Conservation (phyloP, 805 yeast species). For the Candida ficus region DNA sequence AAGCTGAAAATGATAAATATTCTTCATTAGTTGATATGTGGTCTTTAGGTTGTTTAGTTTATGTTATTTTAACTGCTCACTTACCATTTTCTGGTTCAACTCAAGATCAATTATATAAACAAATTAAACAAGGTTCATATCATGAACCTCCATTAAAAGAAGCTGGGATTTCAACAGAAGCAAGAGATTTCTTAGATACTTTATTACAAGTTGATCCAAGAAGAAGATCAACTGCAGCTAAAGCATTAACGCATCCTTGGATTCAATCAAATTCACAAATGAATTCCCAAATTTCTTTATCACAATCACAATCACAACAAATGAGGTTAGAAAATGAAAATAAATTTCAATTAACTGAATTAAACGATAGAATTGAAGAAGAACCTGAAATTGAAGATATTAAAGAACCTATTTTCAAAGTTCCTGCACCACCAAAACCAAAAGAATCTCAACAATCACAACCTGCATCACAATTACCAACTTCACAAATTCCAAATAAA, state of each 20-base stretch:
- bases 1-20: constrained; percentile 38
- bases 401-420: constrained; percentile 17
- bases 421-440: constrained; percentile 15
- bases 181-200: constrained; percentile 63
- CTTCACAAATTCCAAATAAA: constrained; percentile 3
- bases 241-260: constrained; percentile 84
- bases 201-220: constrained; percentile 75
- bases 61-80: constrained; percentile 88
- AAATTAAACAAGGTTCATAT: constrained; percentile 72
- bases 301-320: constrained; percentile 70
- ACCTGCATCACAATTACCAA: constrained; percentile 11
- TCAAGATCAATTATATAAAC: constrained; percentile 76
- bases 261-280: constrained; percentile 29
- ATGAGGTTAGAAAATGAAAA: constrained; percentile 34
- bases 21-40: constrained; percentile 93
- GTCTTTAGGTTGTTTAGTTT: constrained; percentile 93
- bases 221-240: constrained; percentile 64
- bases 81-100: constrained; percentile 92
- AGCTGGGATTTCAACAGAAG: constrained; percentile 60
- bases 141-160: constrained; percentile 71
- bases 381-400: constrained; percentile 3
- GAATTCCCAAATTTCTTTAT: constrained; percentile 46
- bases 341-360: constrained; percentile 15
- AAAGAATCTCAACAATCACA: constrained; percentile 3
- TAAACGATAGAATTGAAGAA: constrained; percentile 1